Conservation (phyloP, 2,329 filamentous ascomycete species). For the Cadophora sp. region DNA sequence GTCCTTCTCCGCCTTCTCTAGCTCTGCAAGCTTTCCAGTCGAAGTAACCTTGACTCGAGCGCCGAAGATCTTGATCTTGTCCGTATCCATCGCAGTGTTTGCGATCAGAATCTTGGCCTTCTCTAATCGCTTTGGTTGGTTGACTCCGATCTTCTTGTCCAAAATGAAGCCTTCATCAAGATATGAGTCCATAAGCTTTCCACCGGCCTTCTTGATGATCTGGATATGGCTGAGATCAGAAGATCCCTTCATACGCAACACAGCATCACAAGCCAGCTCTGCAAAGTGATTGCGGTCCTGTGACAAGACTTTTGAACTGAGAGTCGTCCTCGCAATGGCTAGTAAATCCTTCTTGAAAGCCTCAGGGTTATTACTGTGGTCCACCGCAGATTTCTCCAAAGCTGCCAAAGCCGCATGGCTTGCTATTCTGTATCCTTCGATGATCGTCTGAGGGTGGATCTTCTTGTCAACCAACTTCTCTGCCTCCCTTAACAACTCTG, state of each 20-base stretch:
- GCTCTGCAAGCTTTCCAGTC: slow-evolving; percentile 95
- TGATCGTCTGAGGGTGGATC: slow-evolving; percentile 99
- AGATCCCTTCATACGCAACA: slow-evolving; percentile 86
- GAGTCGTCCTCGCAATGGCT: slow-evolving; percentile 90
- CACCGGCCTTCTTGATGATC: slow-evolving; percentile 99
- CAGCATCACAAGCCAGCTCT: slow-evolving; percentile 86
- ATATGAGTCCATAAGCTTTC: slow-evolving; percentile 97
- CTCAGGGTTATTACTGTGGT: slow-evolving; percentile 84
- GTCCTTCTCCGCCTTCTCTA: slow-evolving; percentile 97
- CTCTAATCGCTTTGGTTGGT: slow-evolving; percentile 95
- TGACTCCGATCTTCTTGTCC: slow-evolving; percentile 98
- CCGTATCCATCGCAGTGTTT: slow-evolving; percentile 99
- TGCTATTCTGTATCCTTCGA: slow-evolving; percentile 98
- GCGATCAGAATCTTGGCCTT: slow-evolving; percentile 98
- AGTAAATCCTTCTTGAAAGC: slow-evolving; percentile 90
- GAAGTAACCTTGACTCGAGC: slow-evolving; percentile 95
- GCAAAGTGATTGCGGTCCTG: slow-evolving; percentile 95
- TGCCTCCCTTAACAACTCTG: slow-evolving; percentile 92
- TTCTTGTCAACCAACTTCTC: slow-evolving; percentile 98
- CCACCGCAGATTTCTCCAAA: slow-evolving; percentile 82
- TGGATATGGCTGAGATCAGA: slow-evolving; percentile 97
- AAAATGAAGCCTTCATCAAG: slow-evolving; percentile 98
- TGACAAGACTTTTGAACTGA: slow-evolving; percentile 95
- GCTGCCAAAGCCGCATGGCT: slow-evolving; percentile 86
- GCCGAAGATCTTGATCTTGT: slow-evolving; percentile 99